phyloP scores from a whole-genome alignment of 495 filamentous ascomycete genomes.

The Podospora pseudopauciseta region DNA sequence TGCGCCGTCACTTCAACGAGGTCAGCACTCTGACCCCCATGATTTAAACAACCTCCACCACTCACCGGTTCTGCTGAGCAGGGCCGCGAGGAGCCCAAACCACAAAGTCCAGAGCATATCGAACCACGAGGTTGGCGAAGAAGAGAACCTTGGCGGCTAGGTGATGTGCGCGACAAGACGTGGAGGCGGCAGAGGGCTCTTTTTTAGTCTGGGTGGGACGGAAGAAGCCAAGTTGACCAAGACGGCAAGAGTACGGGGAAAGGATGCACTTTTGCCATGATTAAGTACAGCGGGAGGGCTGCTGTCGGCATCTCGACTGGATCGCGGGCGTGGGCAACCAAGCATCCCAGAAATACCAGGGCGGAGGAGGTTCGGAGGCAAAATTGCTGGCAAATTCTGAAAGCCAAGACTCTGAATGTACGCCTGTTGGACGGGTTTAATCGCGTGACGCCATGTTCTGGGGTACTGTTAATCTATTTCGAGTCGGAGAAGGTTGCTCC shows the following conservation, averaged over 20 bases:
- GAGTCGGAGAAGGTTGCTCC: slow-evolving; percentile 23
- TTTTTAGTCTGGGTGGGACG: slow-evolving; percentile 9
- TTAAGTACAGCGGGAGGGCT: slow-evolving; percentile 29
- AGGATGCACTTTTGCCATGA: slow-evolving; percentile 23
- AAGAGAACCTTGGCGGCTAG: slow-evolving; percentile 12
- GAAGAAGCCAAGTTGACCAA: slow-evolving; percentile 8
- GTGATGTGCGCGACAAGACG: slow-evolving; percentile 7
- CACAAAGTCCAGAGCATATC: slow-evolving; percentile 27
- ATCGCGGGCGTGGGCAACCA: background rate
- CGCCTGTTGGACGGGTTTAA: slow-evolving; percentile 25
- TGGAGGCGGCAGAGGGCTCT: slow-evolving; percentile 10
- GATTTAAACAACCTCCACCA: background rate
- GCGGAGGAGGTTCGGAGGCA: slow-evolving; percentile 14
- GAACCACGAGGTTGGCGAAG: background rate
- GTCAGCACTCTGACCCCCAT: slow-evolving; percentile 14
- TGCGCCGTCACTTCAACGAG: slow-evolving; percentile 21
- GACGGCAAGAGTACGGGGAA: slow-evolving; percentile 17
- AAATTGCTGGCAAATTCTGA: slow-evolving; percentile 4
- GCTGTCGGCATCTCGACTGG: slow-evolving; percentile 17
- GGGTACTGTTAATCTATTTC: slow-evolving; percentile 25
- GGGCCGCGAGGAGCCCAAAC: slow-evolving; percentile 24
- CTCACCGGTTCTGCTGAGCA: slow-evolving; percentile 22
- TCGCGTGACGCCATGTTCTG: slow-evolving; percentile 28
- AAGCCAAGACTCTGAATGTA: slow-evolving; percentile 18
- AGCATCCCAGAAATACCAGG: background rate